Evolutionary conservation across 129 eudicot genomes (phyloP).

Genomic region (Oenanthe sinensis): DNA sequence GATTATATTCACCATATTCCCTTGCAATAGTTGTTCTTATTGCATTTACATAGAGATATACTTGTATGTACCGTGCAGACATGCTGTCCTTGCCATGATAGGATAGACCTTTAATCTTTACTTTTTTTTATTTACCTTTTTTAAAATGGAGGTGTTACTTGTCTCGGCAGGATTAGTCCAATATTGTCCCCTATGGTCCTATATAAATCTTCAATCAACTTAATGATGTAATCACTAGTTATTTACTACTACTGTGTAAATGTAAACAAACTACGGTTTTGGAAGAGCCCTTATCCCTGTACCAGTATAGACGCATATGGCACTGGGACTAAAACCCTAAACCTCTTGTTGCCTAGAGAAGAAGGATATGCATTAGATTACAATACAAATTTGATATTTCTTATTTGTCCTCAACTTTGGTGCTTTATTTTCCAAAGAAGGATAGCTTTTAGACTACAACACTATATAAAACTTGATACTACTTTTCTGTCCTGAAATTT

Average conservation of each 20-base stretch:
- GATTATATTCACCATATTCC: constrained; percentile 25
- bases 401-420: no score
- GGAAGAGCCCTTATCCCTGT: background rate
- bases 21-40: background rate
- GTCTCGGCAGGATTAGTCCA: background rate
- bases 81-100: no score
- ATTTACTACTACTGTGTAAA: background rate
- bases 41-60: background rate
- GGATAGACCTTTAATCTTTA: background rate
- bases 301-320: no score
- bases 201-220: background rate
- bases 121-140: background rate
- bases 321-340: no score
- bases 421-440: no score
- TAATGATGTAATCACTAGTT: no score
- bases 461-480: no score
- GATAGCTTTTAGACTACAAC: no score
- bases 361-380: no score
- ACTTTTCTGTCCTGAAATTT: background rate
- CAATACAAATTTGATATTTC: no score
- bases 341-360: no score
- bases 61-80: no score
- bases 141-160: background rate
- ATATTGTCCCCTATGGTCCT: background rate
- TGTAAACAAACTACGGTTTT: background rate